A percentile compares a stretch with the other conserved stretches of the same genome.
Conservation (phyloP, 495 filamentous ascomycete species). For the Aspergillus taichungensis region DNA sequence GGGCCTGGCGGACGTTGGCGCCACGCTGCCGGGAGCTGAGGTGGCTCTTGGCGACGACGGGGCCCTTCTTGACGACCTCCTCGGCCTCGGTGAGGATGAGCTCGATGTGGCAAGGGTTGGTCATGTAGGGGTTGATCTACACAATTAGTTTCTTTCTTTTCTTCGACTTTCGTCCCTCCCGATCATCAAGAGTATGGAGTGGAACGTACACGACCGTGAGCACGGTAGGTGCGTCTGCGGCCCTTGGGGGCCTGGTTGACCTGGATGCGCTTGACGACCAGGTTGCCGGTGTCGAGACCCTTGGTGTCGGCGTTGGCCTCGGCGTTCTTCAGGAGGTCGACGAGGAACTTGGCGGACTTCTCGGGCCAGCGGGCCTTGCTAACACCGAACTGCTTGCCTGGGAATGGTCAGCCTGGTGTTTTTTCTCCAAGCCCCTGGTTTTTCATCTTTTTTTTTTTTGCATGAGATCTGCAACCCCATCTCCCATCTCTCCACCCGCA, state of each 20-base stretch:
- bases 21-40: conserved; percentile 86
- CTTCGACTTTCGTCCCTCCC: background rate
- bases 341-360: conserved; percentile 97
- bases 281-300: conserved; percentile 93
- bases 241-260: conserved; percentile 99
- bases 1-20: conserved; percentile 63
- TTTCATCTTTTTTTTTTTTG: background rate
- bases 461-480: background rate
- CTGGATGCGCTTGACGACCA: conserved; percentile 98
- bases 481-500: background rate
- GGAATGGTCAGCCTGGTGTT: too few relatives aligned
- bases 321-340: conserved; percentile 96
- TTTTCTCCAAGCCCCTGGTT: too few relatives aligned
- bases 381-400: conserved; percentile 98
- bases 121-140: conserved; percentile 99
- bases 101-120: conserved; percentile 99
- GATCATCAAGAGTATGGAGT: background rate
- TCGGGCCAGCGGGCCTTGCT: conserved; percentile 94
- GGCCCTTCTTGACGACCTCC: conserved; percentile 70
- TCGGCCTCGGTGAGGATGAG: conserved; percentile 97
- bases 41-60: conserved; percentile 51
- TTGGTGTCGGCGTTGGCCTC: conserved; percentile 99
- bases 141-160: conserved; percentile 1
- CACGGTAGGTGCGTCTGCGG: conserved; percentile 95
- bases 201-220: conserved; percentile 92